Base-by-base conservation (phyloP, 306 rosid genomes). In the Begonia fuchsioides region DNA sequence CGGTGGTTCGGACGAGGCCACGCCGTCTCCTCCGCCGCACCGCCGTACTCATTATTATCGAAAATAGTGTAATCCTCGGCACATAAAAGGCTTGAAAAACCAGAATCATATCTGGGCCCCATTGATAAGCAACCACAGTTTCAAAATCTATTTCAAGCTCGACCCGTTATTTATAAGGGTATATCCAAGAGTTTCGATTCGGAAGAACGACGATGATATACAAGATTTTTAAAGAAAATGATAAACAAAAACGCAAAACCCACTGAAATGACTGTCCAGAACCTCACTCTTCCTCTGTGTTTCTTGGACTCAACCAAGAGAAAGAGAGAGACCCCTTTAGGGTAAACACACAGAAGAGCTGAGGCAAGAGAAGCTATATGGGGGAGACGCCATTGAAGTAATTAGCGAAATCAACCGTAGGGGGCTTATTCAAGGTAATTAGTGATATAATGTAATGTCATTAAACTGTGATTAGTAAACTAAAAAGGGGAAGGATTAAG, bases 91-190 rank as follows among this genome's bases (percentile, higher is more conserved):
- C 84, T 85, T 7, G 94, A 66, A 53, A 75, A 80, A 3, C 50
- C 72, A 51, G 38, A 55, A 59, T 76, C 96, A 62, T 79, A 90
- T 54, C 94, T 79, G 39, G 98, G 98, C 58, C 96, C 98, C 98
- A 92, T 92, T 73, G 38, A 38, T 39, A 13, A 51, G 3, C 65
- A 47, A 47, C 5, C 15, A 3, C 16, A 47, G 14, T 41, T 11
- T 6, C 12, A 2, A 41, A 41, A 41, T 41, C n/a, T 10, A n/a
- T 11, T 41, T 41, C 3, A n/a, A 41, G 45, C 14, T 11, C 14
- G 45, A 41, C n/a, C 45, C 45, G 45, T 41, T n/a, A 10, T 3
- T 41, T 2, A 10, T 41, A 41, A 10, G n/a, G 14, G 13, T 41
- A n/a, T 10, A 41, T 41, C 14, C 13, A 41, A 41, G 45, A 10